Evolutionary conservation across 2,329 filamentous ascomycete species (phyloP), one percentile per base, ranked within the genome.

Genomic region (Pezicula radicicola): DNA sequence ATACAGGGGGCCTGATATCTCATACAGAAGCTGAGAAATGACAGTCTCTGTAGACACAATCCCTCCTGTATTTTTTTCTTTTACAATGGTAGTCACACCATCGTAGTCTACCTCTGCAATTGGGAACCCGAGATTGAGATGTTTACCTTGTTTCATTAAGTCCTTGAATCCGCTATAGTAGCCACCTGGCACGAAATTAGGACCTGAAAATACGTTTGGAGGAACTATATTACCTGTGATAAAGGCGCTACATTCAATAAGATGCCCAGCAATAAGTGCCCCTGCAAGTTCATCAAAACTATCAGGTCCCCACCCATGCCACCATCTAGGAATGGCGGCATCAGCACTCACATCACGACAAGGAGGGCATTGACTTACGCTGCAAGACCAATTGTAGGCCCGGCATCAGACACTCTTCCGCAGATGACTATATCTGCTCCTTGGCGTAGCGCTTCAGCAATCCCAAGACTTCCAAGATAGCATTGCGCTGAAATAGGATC

Each of bases 1-100:
- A 61, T 83, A 83, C 71, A 72, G 76, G 0, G 76, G 75, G 6
- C 77, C 77, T 58, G 79, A 76, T 18, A 79, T 77, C 60, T 80
- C 76, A 59, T 79, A 80, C 1, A 81, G 58, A 3, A 80, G 66
- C 53, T 81, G 78, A 2, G 73, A 74, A 0, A 73, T 73, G 53
- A 76, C 75, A 1, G 78, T 81, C 46, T 79, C 73, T 9, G 75
- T 71, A 1, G 70, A 71, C 21, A 75, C 70, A 3, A 64, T 57
- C 16, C 75, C 72, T 3, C 69, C 70, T 13, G 64, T 58, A 53
- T 67, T 62, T 12, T 68, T 65, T 48, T 75, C 71, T 55, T 74
- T 75, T 16, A 73, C 74, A 60, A 75, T 74, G 21, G 73, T 60
- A 6, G 70, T 68, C 18, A 65, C 55, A 4, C 73, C 73, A 15